Evolutionary conservation across 106 monocot genomes (phyloP), one percentile per base, ranked within the genome.

Genomic region (Allium cepa): DNA sequence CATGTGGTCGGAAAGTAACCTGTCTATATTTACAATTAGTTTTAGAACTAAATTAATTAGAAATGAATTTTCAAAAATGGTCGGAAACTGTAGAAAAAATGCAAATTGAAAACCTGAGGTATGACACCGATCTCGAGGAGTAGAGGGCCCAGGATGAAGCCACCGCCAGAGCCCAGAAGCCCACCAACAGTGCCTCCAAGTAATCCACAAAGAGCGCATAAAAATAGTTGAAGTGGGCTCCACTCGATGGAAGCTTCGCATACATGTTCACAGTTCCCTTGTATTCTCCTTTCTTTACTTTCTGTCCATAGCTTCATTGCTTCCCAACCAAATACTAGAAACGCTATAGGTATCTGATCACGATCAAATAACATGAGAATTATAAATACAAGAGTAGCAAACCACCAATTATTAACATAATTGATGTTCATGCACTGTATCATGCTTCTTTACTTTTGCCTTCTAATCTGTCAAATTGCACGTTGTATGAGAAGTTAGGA

Each of bases 81-180:
- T 36, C 36, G 0, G 3, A 5, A 4, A 36, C 5, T 36, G 36
- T 36, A 4, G 0, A 5, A 36, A 36, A 1, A 1, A 36, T 22
- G 22, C 36, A 36, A 36, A 36, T 22, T 1, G 36, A 36, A 36
- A 36, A 97, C 96, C 89, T 97, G 97, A 7, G 97, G 97, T 17
- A 97, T 88, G 57, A 86, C 86, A 13, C 92, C 97, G 36, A 97
- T 84, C 64, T 97, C 97, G 11, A 97, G 97, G 7, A 97, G 79
- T 28, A 97, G 84, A 15, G 97, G 97, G 10, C 97, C 97, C 1
- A 97, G 87, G 50, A 97, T 86, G 80, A 97, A 97, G 56, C 97
- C 97, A n/a, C 97, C 97, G 10, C 97, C 97, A 17, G 97, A 97
- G 64, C 97, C 97, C 13, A 97, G 84, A 28, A 97, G 89, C 8